A percentile compares a stretch with the other conserved stretches of the same genome.
Evolutionary conservation across 768 basidiomycete genomes (phyloP).

Genomic region (Agrocybe praecox): DNA sequence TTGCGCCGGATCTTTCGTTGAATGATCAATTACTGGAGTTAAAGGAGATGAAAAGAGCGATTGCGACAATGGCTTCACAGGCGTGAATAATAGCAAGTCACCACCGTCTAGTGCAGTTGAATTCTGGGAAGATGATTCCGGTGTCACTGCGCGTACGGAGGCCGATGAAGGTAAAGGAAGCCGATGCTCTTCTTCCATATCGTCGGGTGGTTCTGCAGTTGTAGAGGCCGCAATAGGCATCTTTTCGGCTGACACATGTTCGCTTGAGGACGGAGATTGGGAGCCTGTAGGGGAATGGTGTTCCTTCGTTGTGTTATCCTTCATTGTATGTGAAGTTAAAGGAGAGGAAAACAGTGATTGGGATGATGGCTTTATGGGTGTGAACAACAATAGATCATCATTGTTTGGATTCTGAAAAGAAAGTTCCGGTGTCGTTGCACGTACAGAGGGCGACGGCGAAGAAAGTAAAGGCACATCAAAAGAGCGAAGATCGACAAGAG

Average conservation of each 20-base stretch:
- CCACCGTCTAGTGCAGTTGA: background rate
- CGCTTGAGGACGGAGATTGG: too few relatives aligned
- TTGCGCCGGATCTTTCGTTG: background rate
- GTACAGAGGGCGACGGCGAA: background rate
- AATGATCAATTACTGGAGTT: background rate
- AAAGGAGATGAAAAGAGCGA: background rate
- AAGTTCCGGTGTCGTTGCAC: background rate
- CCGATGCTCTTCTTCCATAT: too few relatives aligned
- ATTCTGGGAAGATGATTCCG: background rate
- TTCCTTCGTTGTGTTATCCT: too few relatives aligned
- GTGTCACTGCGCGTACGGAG: background rate
- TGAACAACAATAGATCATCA: conserved; percentile 14
- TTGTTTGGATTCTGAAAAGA: background rate
- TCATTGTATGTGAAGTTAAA: background rate
- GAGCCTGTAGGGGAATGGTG: too few relatives aligned
- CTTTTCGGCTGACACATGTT: too few relatives aligned
- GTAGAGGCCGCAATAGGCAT: too few relatives aligned
- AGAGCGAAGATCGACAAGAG: background rate
- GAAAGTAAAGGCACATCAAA: background rate
- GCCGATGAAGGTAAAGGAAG: background rate
- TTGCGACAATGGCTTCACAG: background rate
- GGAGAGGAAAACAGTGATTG: background rate
- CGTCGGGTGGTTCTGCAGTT: too few relatives aligned
- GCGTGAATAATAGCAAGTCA: conserved; percentile 14
- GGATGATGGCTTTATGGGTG: conserved; percentile 4